These are phyloP conservation scores for Dryas drummondii DNA, from an alignment of 306 rosid species.

Conservation along the genomic window DNA sequence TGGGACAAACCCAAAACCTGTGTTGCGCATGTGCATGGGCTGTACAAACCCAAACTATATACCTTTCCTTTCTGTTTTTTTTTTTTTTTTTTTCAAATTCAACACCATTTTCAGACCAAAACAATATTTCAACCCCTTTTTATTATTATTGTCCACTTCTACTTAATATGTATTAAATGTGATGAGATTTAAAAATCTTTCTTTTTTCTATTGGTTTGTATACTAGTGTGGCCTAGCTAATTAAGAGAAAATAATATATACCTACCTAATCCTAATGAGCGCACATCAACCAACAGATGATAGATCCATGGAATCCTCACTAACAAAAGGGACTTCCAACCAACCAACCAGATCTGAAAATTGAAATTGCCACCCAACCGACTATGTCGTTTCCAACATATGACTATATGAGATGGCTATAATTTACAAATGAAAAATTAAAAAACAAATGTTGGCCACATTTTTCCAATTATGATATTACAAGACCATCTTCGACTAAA, in stretches of 20 bases:
- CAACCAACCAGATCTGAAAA: background rate
- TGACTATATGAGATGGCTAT: background rate
- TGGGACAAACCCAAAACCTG: slow-evolving; percentile 27
- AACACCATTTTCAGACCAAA: background rate
- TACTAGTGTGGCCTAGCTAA: background rate
- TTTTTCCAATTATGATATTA: background rate
- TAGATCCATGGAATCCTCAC: background rate
- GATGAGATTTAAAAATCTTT: too few relatives aligned
- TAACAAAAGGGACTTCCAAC: slow-evolving; percentile 1
- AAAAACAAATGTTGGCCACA: background rate
- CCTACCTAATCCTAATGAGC: background rate
- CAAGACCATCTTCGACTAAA: background rate
- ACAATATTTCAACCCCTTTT: too few relatives aligned
- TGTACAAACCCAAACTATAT: background rate
- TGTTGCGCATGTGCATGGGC: slow-evolving; percentile 29
- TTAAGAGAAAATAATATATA: background rate
- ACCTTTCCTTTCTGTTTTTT: too few relatives aligned
- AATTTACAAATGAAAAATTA: background rate
- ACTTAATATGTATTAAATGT: too few relatives aligned
- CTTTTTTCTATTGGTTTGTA: background rate
- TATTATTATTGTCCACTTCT: too few relatives aligned
- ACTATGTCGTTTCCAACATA: background rate
- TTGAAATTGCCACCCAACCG: background rate
- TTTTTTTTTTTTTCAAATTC: background rate
- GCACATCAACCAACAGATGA: background rate